Base-by-base conservation (phyloP, 371 early-diverging fungal genomes). In the Mucor irregularis region DNA sequence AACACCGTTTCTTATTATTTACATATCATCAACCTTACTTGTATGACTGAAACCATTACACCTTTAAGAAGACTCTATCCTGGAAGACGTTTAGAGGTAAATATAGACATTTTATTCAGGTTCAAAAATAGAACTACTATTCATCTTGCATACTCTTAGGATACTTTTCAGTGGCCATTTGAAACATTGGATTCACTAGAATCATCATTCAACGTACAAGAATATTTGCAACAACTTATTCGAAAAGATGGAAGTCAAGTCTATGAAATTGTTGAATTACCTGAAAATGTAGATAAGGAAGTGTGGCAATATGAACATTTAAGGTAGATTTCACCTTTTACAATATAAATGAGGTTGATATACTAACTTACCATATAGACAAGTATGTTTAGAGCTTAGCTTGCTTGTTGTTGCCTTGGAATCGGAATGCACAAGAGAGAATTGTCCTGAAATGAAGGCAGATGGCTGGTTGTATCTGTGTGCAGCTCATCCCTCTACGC, bases 381-480 rank as follows among this genome's bases (percentile, higher is more conserved):
- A 85, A 63, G 73, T 89, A 0, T 90, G 95, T 61, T 68, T 91
- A 46, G 93, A 96, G 61, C 74, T 97, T 21, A 90, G 86, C 53
- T 81, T 79, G 53, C 73, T 94, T 21, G 80, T 95, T 14, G 84
- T 88, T 1, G 76, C 87, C 45, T 73, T 96, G 39, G 84, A 83
- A 56, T 51, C 69, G 11, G 95, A 94, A 49, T 97, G 98, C 62
- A 91, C 89, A 0, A 71, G 70, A 7, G 82, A 84, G 24, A 73
- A 80, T 10, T 97, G 98, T 62, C 92, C 92, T 0, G 91, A 93
- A 37, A 97, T 97, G 98, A 89, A 92, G 58, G 95, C 95, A 4
- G 86, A 86, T 39, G 95, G 94, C 19, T 93, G 91, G 89, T 74
- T 89, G 51, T 96, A 92, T 75, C 84, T 93, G 21, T 97, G 98